Evolutionary conservation across 768 basidiomycete genomes (phyloP).

Genomic region (Cystofilobasidium capitatum): DNA sequence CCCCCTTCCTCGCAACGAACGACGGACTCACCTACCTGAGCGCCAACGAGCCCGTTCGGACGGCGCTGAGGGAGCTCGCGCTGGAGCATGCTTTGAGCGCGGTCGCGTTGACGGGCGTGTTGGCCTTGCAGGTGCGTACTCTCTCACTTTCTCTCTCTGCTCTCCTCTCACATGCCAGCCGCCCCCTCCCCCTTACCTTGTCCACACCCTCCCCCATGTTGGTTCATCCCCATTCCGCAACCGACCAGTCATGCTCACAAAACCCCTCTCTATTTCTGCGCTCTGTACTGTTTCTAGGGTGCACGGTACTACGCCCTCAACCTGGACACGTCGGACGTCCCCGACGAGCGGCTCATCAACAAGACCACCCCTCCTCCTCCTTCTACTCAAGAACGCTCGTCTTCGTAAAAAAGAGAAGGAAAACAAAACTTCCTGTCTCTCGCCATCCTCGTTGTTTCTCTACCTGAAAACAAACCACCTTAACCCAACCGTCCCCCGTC

Average conservation of each 20-base stretch:
- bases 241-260: background rate
- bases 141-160: background rate
- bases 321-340: conserved; percentile 16
- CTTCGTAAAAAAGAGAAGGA: no score
- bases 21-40: conserved; percentile 22
- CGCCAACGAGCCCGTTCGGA: conserved; percentile 30
- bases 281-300: background rate
- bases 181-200: background rate
- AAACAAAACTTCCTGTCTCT: no score
- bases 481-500: no score
- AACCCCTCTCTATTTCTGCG: background rate
- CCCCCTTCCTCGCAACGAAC: background rate
- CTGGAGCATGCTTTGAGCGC: conserved; percentile 38
- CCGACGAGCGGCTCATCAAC: conserved; percentile 16
- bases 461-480: no score
- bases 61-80: conserved; percentile 36
- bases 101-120: conserved; percentile 40
- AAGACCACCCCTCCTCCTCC: no score
- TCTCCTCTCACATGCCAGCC: background rate
- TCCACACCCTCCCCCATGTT: background rate
- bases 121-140: conserved; percentile 37
- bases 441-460: no score
- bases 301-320: conserved; percentile 24
- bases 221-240: background rate
- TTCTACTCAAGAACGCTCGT: no score